These are phyloP conservation scores for Teratosphaeria viscida DNA, from an alignment of 2,329 filamentous ascomycete genomes.

Conservation along the genomic window DNA sequence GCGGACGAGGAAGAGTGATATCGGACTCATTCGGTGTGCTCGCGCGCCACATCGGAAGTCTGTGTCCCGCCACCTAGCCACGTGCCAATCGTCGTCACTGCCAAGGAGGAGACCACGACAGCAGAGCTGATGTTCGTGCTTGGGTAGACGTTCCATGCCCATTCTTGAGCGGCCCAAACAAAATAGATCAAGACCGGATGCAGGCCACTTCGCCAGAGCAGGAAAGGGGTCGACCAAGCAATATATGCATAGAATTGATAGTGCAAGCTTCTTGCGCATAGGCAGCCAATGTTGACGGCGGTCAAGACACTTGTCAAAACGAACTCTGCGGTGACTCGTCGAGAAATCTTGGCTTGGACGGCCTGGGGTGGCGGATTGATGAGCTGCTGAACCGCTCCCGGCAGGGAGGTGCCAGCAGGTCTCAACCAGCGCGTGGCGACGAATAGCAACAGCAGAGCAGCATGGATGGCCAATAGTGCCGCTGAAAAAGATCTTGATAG, in stretches of 20 bases:
- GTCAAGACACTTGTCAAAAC: slow-evolving; percentile 67
- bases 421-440: slow-evolving; percentile 59
- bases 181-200: slow-evolving; percentile 57
- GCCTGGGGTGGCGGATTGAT: slow-evolving; percentile 33
- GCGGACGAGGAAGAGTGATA: slow-evolving; percentile 19
- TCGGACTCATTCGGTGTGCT: slow-evolving; percentile 5
- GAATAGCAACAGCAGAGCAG: slow-evolving; percentile 56
- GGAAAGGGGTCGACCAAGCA: slow-evolving; percentile 76
- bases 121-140: slow-evolving; percentile 57
- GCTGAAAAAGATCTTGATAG: slow-evolving; percentile 60
- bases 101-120: slow-evolving; percentile 61
- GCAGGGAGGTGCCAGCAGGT: slow-evolving; percentile 50
- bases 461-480: slow-evolving; percentile 55
- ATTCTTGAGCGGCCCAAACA: slow-evolving; percentile 72
- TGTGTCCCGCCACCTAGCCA: slow-evolving; percentile 33
- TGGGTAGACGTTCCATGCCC: slow-evolving; percentile 92
- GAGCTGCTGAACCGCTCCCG: slow-evolving; percentile 43
- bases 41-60: slow-evolving; percentile 1
- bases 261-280: slow-evolving; percentile 80
- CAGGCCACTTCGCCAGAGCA: slow-evolving; percentile 68
- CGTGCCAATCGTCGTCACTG: slow-evolving; percentile 52
- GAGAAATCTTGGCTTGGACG: slow-evolving; percentile 49
- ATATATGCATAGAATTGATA: slow-evolving; percentile 95
- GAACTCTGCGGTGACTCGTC: slow-evolving; percentile 57
- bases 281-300: slow-evolving; percentile 66